Conservation (phyloP, 148 eudicot species). For the Cornus kousa region DNA sequence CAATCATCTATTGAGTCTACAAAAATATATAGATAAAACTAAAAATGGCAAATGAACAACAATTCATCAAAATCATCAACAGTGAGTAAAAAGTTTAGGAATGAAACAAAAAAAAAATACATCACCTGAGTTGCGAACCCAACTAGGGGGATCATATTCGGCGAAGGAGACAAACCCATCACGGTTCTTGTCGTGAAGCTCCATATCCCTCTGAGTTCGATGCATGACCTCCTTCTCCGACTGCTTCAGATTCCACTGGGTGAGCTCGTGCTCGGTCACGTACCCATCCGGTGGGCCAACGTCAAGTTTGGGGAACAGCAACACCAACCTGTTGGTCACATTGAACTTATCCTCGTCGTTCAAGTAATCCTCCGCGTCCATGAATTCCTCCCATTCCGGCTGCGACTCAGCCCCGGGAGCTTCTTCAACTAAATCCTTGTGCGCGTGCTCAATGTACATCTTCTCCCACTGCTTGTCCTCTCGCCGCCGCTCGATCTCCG, state of each 20-base stretch:
- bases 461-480: constrained; percentile 71
- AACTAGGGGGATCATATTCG: constrained; percentile 84
- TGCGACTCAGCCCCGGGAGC: constrained; percentile 60
- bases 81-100: neutral
- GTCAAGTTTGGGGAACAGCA: constrained; percentile 84
- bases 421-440: constrained; percentile 22
- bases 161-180: constrained; percentile 71
- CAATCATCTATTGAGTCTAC: too few relatives aligned
- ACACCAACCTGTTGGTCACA: constrained; percentile 54
- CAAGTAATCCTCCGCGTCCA: constrained; percentile 80
- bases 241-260: constrained; percentile 64
- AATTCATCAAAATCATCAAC: neutral
- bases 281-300: constrained; percentile 63
- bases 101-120: neutral
- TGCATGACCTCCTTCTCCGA: constrained; percentile 63
- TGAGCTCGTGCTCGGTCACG: constrained; percentile 57
- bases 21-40: too few relatives aligned
- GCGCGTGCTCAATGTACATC: constrained; percentile 41
- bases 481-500: constrained; percentile 62
- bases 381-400: constrained; percentile 91
- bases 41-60: neutral
- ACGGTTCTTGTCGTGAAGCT: constrained; percentile 82
- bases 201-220: constrained; percentile 76
- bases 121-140: constrained; percentile 65
- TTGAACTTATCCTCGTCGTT: constrained; percentile 91